Conservation (phyloP, 352 stramenopile species). For the Phytophthora pseudosyringae region DNA sequence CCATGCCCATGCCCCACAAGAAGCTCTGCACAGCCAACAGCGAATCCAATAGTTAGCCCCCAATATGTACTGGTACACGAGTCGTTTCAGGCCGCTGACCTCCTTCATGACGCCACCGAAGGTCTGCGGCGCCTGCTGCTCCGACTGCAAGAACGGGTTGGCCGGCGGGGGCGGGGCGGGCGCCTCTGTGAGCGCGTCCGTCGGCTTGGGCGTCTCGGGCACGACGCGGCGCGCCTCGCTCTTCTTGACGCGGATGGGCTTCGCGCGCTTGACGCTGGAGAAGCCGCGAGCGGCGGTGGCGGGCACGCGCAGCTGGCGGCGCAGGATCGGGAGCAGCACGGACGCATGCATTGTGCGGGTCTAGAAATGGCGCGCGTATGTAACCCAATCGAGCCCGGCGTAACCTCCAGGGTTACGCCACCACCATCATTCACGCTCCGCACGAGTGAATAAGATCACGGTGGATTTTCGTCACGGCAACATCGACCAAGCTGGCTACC, state of each 20-base stretch:
- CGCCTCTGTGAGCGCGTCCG: constrained; percentile 50
- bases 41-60: not conserved
- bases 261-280: constrained; percentile 56
- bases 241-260: constrained; percentile 76
- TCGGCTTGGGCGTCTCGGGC: constrained; percentile 50
- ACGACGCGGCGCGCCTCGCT: constrained; percentile 64
- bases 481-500: not conserved
- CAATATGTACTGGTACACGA: not conserved
- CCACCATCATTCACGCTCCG: not conserved
- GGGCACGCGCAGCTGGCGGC: constrained; percentile 4
- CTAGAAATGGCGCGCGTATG: not conserved
- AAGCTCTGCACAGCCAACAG: constrained; percentile 61
- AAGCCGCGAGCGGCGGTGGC: constrained; percentile 37
- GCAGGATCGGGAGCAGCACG: constrained; percentile 19
- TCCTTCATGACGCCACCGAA: constrained; percentile 75
- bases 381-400: not conserved
- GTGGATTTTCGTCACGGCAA: constrained; percentile 1
- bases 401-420: constrained; percentile 8
- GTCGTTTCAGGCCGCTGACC: constrained; percentile 26
- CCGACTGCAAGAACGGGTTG: constrained; percentile 38
- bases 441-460: not conserved
- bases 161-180: constrained; percentile 28
- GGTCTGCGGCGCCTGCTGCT: constrained; percentile 59
- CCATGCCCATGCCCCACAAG: constrained; percentile 81
- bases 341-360: not conserved